phyloP scores from a whole-genome alignment of 2,329 filamentous ascomycete species.

The Aspergillus carbonarius region DNA sequence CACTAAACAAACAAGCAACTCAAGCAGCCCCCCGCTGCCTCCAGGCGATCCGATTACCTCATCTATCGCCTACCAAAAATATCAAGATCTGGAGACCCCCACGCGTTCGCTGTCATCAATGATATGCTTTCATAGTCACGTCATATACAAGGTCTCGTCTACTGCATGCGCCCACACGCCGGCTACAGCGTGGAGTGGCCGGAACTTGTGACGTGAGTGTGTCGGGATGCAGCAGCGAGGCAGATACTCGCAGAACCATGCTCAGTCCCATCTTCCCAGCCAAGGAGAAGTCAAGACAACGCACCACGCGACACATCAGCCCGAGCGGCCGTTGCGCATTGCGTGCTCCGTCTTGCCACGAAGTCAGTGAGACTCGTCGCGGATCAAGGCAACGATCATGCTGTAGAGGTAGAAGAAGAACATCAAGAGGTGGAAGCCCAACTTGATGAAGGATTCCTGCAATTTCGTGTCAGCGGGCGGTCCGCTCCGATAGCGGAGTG shows the following conservation, averaged over 20 bases:
- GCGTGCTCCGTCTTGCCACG: conserved; percentile 37
- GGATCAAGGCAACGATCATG: conserved; percentile 96
- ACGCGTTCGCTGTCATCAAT: conserved; percentile 12
- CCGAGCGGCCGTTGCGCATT: conserved; percentile 39
- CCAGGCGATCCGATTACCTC: background rate
- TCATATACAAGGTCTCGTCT: conserved; percentile 13
- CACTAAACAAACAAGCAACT: conserved; percentile 18
- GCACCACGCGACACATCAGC: conserved; percentile 9
- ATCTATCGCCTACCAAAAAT: conserved; percentile 3
- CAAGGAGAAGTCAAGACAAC: conserved; percentile 5
- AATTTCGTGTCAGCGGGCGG: conserved; percentile 12
- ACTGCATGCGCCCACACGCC: background rate
- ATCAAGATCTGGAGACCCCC: conserved; percentile 1
- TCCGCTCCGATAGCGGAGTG: conserved; percentile 2
- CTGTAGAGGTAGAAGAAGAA: conserved; percentile 99
- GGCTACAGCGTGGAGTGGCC: conserved; percentile 2
- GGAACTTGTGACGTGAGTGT: background rate
- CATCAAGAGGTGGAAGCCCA: conserved; percentile 98
- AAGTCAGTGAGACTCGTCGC: conserved; percentile 82
- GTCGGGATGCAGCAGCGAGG: conserved; percentile 1
- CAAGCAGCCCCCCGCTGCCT: conserved; percentile 1
- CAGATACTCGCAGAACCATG: conserved; percentile 1
- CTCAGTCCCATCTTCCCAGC: background rate
- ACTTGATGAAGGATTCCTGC: conserved; percentile 97
- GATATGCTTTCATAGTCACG: conserved; percentile 15